Percentiles rank a stretch among this genome's conserved stretches.
phyloP scores from a whole-genome alignment of 495 filamentous ascomycete genomes.

The Saxophila tyrrhenica region DNA sequence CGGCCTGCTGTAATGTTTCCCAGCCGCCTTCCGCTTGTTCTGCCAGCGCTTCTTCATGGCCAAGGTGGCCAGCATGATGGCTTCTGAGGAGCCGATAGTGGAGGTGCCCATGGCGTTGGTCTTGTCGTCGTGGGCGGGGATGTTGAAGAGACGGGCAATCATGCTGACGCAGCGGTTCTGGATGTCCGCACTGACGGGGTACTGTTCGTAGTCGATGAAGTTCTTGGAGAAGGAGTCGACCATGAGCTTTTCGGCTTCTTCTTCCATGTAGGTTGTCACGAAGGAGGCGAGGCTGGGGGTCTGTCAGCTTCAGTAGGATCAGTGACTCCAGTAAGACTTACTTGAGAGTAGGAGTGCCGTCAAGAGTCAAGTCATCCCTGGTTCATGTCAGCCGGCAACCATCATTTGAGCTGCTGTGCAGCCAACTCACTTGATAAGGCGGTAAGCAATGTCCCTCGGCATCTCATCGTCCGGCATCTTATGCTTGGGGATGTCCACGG shows the following conservation, averaged over 20 bases:
- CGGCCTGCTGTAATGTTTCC: conserved; percentile 61
- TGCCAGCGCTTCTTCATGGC: conserved; percentile 96
- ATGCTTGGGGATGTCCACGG: conserved; percentile 61
- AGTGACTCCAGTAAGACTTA: conserved; percentile 30
- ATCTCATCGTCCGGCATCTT: conserved; percentile 87
- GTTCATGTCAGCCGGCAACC: background rate
- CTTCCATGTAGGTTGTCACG: conserved; percentile 83
- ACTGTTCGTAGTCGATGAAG: conserved; percentile 77
- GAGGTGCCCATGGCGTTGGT: conserved; percentile 67
- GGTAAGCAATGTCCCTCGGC: conserved; percentile 81
- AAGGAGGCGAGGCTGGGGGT: conserved; percentile 55
- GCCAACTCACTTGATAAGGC: conserved; percentile 62
- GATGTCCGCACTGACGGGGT: conserved; percentile 78
- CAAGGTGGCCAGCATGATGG: conserved; percentile 79
- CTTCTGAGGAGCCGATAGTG: conserved; percentile 76
- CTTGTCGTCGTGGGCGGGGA: conserved; percentile 39
- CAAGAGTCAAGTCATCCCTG: conserved; percentile 69
- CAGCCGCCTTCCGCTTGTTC: conserved; percentile 65
- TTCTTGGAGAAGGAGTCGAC: conserved; percentile 79
- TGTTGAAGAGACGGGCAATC: conserved; percentile 82
- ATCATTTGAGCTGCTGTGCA: background rate
- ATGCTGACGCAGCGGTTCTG: conserved; percentile 88
- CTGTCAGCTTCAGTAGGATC: conserved; percentile 2
- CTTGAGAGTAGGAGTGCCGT: conserved; percentile 84
- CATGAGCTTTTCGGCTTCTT: conserved; percentile 87